Conservation (phyloP, 345 rosid species). For the Gossypium bickii region DNA sequence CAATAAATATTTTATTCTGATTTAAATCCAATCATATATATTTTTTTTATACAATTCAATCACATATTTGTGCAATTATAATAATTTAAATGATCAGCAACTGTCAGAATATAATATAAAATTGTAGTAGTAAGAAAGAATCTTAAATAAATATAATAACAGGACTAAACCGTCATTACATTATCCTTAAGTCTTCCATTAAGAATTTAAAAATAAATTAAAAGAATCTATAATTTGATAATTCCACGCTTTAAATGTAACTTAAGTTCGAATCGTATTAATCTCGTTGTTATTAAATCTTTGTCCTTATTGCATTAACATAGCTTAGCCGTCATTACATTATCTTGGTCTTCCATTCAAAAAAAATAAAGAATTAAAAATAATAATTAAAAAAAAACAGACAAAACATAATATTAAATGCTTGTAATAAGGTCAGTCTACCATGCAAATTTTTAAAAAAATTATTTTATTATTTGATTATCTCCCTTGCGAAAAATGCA, state of each 20-base stretch:
- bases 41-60: too few relatives aligned
- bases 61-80: too few relatives aligned
- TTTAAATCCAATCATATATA: too few relatives aligned
- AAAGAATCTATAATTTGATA: accelerated
- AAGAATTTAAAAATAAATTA: background rate
- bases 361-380: too few relatives aligned
- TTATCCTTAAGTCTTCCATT: background rate
- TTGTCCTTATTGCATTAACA: background rate
- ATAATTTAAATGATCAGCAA: slow-evolving; percentile 6
- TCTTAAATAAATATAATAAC: background rate
- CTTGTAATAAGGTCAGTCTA: slow-evolving; percentile 7
- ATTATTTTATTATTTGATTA: background rate
- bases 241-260: too few relatives aligned
- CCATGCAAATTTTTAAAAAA: background rate
- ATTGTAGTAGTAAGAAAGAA: background rate
- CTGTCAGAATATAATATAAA: slow-evolving; percentile 11
- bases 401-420: background rate
- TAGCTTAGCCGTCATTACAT: slow-evolving; percentile 23
- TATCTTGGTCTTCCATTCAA: background rate
- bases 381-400: background rate
- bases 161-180: background rate
- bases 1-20: too few relatives aligned
- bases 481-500: background rate
- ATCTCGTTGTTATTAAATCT: too few relatives aligned
- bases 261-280: accelerated